phyloP scores from a whole-genome alignment of 148 eudicot species.

The Chenopodium album region DNA sequence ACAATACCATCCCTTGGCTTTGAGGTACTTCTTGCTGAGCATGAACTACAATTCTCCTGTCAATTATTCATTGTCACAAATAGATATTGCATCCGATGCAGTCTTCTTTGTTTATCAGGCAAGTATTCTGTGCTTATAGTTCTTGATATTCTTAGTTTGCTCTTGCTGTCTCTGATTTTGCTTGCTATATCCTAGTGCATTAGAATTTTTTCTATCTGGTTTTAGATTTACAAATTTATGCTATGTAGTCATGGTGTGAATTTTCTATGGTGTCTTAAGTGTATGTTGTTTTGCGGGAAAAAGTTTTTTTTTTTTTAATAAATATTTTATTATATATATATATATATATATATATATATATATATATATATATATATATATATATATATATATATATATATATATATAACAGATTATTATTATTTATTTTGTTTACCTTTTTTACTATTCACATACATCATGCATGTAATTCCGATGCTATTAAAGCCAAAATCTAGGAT shows the following conservation, averaged over 20 bases:
- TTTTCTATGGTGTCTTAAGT: not conserved
- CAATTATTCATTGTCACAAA: slow-evolving; percentile 60
- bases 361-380: too few species aligned
- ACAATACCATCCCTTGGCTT: slow-evolving; percentile 79
- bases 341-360: too few species aligned
- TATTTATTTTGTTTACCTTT: not conserved
- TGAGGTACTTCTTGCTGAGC: slow-evolving; percentile 77
- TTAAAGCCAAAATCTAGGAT: not conserved
- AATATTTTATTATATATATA: too few species aligned
- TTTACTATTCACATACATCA: not conserved
- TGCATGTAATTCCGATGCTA: not conserved
- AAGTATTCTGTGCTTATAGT: slow-evolving; percentile 3
- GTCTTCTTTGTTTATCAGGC: slow-evolving; percentile 79
- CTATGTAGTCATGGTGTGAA: slow-evolving; percentile 1
- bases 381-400: too few species aligned
- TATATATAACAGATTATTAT: too few species aligned
- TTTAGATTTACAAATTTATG: not conserved
- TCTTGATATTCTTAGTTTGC: not conserved
- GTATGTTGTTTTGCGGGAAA: too few species aligned
- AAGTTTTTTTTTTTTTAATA: too few species aligned
- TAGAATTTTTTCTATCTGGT: not conserved
- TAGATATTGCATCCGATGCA: slow-evolving; percentile 72
- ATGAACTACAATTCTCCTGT: slow-evolving; percentile 80
- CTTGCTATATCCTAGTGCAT: not conserved
- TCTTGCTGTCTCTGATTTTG: not conserved